These are phyloP conservation scores for Aspergillus haitiensis DNA, from an alignment of 495 filamentous ascomycete species.

Conservation along the genomic window DNA sequence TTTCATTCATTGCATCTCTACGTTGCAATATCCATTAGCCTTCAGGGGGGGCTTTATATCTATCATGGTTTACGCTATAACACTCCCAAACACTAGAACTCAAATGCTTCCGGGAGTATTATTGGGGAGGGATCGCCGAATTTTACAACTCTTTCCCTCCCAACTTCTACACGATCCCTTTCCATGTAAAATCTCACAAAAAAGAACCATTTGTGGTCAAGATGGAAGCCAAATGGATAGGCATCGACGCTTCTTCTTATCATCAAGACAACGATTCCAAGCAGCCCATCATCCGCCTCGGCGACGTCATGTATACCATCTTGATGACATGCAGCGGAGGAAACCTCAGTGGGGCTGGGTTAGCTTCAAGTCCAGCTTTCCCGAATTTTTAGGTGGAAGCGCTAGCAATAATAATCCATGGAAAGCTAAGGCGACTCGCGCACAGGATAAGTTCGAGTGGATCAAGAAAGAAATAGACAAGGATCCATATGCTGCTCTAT, in stretches of 20 bases:
- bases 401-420: constrained; percentile 19
- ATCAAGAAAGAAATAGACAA: constrained; percentile 38
- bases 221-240: constrained; percentile 18
- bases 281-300: constrained; percentile 12
- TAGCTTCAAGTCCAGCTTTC: constrained; percentile 21
- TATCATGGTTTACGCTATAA: too few relatives aligned
- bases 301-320: constrained; percentile 3
- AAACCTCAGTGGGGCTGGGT: constrained; percentile 15
- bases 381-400: constrained; percentile 15
- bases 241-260: constrained; percentile 17
- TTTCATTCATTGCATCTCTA: background rate
- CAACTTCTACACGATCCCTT: background rate
- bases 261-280: constrained; percentile 20
- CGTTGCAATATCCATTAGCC: background rate
- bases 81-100: too few relatives aligned
- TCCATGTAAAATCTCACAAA: constrained; percentile 10
- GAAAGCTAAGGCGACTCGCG: constrained; percentile 22
- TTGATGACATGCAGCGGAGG: constrained; percentile 16
- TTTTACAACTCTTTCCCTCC: background rate
- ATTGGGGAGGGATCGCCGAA: background rate
- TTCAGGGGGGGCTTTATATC: too few relatives aligned
- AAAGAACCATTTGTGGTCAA: constrained; percentile 1
- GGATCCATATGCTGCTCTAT: constrained; percentile 46
- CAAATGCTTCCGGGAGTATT: too few relatives aligned
- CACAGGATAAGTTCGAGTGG: constrained; percentile 31